Percentiles rank a stretch among this genome's conserved stretches.
These are phyloP conservation scores for Allium cepa DNA, from an alignment of 106 monocot species.

Conservation along the genomic window DNA sequence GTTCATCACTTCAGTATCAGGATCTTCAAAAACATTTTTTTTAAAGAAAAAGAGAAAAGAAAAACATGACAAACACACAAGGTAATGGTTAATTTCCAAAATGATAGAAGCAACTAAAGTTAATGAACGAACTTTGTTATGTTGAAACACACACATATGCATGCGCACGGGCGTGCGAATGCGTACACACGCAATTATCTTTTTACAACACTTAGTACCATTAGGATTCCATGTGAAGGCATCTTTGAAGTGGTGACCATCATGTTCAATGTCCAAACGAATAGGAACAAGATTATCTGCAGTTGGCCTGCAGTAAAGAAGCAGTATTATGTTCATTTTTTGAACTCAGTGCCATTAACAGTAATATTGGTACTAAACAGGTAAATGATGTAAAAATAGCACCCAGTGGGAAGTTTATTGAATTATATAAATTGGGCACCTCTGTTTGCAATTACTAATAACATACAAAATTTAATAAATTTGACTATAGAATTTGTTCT, in stretches of 20 bases:
- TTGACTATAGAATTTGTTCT: neutral
- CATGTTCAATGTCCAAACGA: conserved; percentile 76
- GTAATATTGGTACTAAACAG: neutral
- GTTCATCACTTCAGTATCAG: conserved; percentile 68
- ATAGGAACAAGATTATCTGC: conserved; percentile 83
- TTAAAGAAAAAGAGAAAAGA: too few species aligned
- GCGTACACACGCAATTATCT: too few species aligned
- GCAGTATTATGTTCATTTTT: neutral
- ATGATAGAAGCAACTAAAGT: too few species aligned
- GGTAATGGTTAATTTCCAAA: neutral
- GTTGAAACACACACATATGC: too few species aligned
- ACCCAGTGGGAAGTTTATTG: neutral
- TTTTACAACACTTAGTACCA: conserved; percentile 27
- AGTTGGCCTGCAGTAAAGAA: conserved; percentile 57
- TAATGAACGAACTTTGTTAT: too few species aligned
- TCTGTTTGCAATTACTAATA: neutral
- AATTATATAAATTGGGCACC: neutral
- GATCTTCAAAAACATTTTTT: conserved; percentile 33
- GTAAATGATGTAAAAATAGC: neutral
- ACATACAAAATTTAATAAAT: neutral
- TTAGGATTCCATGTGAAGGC: conserved; percentile 88
- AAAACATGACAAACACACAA: neutral
- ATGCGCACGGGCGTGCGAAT: too few species aligned
- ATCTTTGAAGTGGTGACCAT: conserved; percentile 74
- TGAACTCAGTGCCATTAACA: neutral